Evolutionary conservation across 2,329 filamentous ascomycete genomes (phyloP).

Genomic region (Sporothrix sp.): DNA sequence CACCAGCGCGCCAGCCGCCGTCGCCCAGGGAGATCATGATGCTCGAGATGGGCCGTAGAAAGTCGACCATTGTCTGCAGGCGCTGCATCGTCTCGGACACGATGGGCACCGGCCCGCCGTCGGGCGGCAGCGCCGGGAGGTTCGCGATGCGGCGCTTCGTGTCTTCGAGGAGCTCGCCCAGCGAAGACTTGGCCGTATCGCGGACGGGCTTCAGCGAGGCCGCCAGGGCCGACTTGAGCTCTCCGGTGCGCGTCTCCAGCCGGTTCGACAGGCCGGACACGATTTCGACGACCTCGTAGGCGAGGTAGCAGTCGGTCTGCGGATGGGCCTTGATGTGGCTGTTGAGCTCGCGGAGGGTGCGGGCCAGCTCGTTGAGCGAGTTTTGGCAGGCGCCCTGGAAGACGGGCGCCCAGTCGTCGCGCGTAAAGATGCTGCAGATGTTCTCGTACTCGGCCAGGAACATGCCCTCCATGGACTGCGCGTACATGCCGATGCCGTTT

Average conservation of each 20-base stretch:
- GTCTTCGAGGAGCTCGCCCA: slow-evolving; percentile 76
- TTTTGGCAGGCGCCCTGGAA: slow-evolving; percentile 70
- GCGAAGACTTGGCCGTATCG: slow-evolving; percentile 80
- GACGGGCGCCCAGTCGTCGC: slow-evolving; percentile 73
- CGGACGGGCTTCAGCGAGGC: slow-evolving; percentile 82
- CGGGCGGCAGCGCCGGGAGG: slow-evolving; percentile 60
- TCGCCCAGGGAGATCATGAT: slow-evolving; percentile 90
- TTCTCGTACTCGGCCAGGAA: slow-evolving; percentile 86
- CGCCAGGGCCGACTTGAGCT: slow-evolving; percentile 72
- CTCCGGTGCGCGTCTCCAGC: slow-evolving; percentile 64
- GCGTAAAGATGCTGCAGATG: slow-evolving; percentile 74
- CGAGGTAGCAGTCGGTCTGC: slow-evolving; percentile 84
- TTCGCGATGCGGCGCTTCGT: slow-evolving; percentile 60
- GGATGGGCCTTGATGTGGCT: slow-evolving; percentile 78
- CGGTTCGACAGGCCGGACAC: slow-evolving; percentile 69
- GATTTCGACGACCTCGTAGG: slow-evolving; percentile 91
- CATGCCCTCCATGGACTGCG: slow-evolving; percentile 75
- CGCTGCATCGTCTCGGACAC: slow-evolving; percentile 79
- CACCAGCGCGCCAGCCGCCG: slow-evolving; percentile 66
- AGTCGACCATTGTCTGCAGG: slow-evolving; percentile 77
- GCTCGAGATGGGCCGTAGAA: slow-evolving; percentile 74
- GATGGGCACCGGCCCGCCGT: slow-evolving; percentile 68
- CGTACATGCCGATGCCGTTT: slow-evolving; percentile 86
- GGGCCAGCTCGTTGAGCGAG: slow-evolving; percentile 70
- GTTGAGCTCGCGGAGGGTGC: slow-evolving; percentile 82